Evolutionary conservation across 257 asterid species (phyloP), one percentile per base, ranked within the genome.

Genomic region (Voacanga thouarsii): DNA sequence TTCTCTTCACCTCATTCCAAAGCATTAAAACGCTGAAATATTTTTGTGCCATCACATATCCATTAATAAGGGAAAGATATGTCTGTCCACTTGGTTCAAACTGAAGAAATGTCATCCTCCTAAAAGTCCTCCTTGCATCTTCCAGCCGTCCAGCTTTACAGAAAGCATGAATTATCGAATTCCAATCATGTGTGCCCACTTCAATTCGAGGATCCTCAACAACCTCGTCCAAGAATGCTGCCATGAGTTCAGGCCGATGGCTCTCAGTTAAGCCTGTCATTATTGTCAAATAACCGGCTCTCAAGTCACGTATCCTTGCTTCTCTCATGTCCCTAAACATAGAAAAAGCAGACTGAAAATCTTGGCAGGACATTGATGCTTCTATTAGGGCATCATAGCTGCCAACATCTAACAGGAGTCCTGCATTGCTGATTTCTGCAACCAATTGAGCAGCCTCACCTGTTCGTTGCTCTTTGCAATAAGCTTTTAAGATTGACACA

Each of bases 201-300:
- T 87, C 91, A 19, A 90, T 76, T 65, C 97, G 86, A 28, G 96
- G 99, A 80, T 96, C 99, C 81, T 84, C 91, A n/a, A 92, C 97
- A 23, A 90, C 87, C 71, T 93, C 97, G 56, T 96, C 97, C 84
- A 96, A 78, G 82, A 93, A 90, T 26, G 92, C 89, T 0, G 98
- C 96, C 98, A 96, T 93, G 75, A 96, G 91, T 75, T 96, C 99
- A 44, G 99, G 98, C 57, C 99, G 87, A 77, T 91, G 99, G 66
- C 90, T 91, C 77, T 93, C 99, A 6, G 97, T 96, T 79, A 96
- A 85, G 43, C 99, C 99, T 2, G 98, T 96, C 97, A 96, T 92
- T 84, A 96, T 90, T 5, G 98, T 93, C 83, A 96, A 82, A 82
- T 96, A 96, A 80, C 98, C 84, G 30, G 86, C 90, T 76, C 87